A percentile compares a stretch with the other conserved stretches of the same genome.
phyloP scores from a whole-genome alignment of 768 basidiomycete species.

The Crepidotus variabilis region DNA sequence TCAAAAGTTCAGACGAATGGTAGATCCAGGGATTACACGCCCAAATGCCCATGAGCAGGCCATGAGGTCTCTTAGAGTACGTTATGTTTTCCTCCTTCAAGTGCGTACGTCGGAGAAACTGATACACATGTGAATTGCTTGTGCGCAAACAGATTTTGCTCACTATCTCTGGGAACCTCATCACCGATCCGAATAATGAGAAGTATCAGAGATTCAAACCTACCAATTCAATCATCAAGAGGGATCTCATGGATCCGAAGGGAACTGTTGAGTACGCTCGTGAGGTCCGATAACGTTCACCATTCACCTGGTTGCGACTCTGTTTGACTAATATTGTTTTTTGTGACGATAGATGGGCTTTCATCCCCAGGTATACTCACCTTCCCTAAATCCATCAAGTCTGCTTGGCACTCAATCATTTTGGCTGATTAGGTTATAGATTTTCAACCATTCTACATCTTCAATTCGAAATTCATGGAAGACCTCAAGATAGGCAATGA shows the following conservation, averaged over 20 bases:
- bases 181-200: slow-evolving; percentile 67
- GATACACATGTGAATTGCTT: not conserved
- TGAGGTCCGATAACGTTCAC: slow-evolving; percentile 45
- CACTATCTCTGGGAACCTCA: slow-evolving; percentile 68
- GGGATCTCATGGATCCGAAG: slow-evolving; percentile 63
- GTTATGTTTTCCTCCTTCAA: slow-evolving; percentile 9
- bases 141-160: slow-evolving; percentile 49
- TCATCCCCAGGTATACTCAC: slow-evolving; percentile 49
- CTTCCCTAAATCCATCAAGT: not conserved
- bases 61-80: slow-evolving; percentile 62
- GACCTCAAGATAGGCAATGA: slow-evolving; percentile 62
- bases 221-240: slow-evolving; percentile 67
- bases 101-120: too few species aligned
- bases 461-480: slow-evolving; percentile 44
- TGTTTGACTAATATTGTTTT: slow-evolving; percentile 10
- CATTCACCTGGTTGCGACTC: slow-evolving; percentile 3
- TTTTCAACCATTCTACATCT: slow-evolving; percentile 74
- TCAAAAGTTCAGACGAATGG: slow-evolving; percentile 68
- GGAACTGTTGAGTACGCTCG: slow-evolving; percentile 80
- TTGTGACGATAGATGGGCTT: slow-evolving; percentile 60
- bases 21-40: slow-evolving; percentile 76
- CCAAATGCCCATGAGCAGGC: slow-evolving; percentile 64
- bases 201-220: slow-evolving; percentile 76
- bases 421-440: slow-evolving; percentile 47
- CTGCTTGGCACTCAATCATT: slow-evolving; percentile 6